These are phyloP conservation scores for Prunella vulgaris DNA, from an alignment of 257 asterid genomes.

Conservation along the genomic window DNA sequence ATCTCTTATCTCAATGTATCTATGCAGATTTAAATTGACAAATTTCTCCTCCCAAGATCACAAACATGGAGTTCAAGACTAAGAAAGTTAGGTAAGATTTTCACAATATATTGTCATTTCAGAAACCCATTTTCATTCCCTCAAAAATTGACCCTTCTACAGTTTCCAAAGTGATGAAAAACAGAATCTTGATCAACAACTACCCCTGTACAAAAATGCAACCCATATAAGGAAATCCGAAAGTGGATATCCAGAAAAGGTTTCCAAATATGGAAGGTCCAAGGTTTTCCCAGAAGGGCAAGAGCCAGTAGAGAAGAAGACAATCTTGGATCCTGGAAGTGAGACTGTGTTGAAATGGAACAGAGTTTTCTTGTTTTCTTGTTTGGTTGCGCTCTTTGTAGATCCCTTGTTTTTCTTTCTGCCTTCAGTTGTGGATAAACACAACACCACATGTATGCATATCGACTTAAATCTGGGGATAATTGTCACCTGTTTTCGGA, in stretches of 20 bases:
- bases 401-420: conserved; percentile 82
- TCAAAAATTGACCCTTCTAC: neutral
- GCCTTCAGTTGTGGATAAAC: conserved; percentile 52
- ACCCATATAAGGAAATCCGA: conserved; percentile 38
- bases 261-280: conserved; percentile 49
- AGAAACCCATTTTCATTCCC: neutral
- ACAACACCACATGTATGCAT: conserved; percentile 57
- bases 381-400: conserved; percentile 73
- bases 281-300: conserved; percentile 63
- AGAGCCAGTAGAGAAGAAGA: conserved; percentile 37
- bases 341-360: conserved; percentile 74
- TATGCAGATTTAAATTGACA: neutral
- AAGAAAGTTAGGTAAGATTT: conserved; percentile 54
- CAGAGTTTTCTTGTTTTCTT: conserved; percentile 62
- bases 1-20: neutral
- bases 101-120: neutral
- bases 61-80: conserved; percentile 49
- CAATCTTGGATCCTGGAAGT: conserved; percentile 77
- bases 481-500: conserved; percentile 59
- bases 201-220: conserved; percentile 33
- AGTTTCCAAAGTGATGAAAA: conserved; percentile 66
- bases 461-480: conserved; percentile 69
- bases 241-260: conserved; percentile 35
- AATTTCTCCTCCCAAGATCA: neutral
- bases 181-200: conserved; percentile 37